phyloP scores from a whole-genome alignment of 176 grass and related monocot species.

The Coix lacrymajobi region DNA sequence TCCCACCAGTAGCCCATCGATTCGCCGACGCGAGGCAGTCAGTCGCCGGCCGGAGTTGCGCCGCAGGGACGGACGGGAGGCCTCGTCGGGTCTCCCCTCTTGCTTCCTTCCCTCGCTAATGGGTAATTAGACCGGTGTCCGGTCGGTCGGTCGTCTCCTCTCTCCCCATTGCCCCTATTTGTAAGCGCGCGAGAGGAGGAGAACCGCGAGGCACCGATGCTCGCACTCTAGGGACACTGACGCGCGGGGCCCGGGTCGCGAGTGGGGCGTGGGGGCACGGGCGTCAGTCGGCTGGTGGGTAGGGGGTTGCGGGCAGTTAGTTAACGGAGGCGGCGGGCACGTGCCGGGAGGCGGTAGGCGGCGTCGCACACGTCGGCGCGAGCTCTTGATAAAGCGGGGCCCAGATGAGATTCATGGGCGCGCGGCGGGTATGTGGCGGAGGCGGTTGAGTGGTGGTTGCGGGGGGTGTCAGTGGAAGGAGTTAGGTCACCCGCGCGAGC shows the following conservation, averaged over 20 bases:
- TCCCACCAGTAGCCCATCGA: slow-evolving; percentile 70
- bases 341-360: slow-evolving; percentile 41
- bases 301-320: not conserved
- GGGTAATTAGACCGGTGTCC: not conserved
- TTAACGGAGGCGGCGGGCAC: slow-evolving; percentile 32
- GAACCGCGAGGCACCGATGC: not conserved
- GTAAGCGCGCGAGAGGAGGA: not conserved
- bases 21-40: not conserved
- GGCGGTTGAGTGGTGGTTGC: slow-evolving; percentile 38
- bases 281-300: not conserved
- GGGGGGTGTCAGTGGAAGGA: not conserved
- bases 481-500: slow-evolving; percentile 32
- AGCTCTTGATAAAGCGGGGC: slow-evolving; percentile 28
- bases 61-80: not conserved
- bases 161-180: not conserved
- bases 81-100: not conserved
- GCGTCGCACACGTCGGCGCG: slow-evolving; percentile 16
- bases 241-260: not conserved
- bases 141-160: not conserved
- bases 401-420: not conserved
- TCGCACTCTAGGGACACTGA: rapidly evolving
- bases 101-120: not conserved
- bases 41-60: not conserved
- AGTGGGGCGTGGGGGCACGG: not conserved
- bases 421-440: slow-evolving; percentile 23